Evolutionary conservation across 73 alveolate species (phyloP), one percentile per base, ranked within the genome.

Genomic region (Paramecium sexaurelia): DNA sequence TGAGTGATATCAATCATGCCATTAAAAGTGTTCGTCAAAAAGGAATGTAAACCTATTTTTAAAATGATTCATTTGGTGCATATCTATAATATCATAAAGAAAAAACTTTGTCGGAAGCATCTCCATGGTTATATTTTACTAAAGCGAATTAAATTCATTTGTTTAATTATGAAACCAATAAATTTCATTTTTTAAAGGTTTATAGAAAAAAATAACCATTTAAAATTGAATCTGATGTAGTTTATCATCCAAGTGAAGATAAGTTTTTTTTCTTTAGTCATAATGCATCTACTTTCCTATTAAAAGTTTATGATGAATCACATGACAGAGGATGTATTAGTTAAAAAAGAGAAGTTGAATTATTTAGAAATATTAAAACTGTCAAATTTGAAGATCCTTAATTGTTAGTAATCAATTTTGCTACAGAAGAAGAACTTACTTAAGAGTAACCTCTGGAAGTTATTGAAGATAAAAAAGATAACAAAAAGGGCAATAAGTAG

Each of bases 311-410:
- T 78, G 90, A 78, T 78, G 90, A 78, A 33, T 19, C 75, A 40
- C 84, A 88, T 71, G 55, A 88, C 11, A 68, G 83, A 43, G 90
- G 73, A 6, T 26, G 55, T 10, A 88, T 88, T 13, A 88, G 87
- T 69, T 71, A 69, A 27, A 88, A 51, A 45, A 43, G 91, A 68
- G 94, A 88, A 71, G 94, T 88, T 39, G 87, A 68, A 43, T 88
- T 88, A 26, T 88, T 88, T 56, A 88, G 83, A 29, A 40, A 75
- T 22, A 66, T 88, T 8, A 88, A 88, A 47, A 69, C 36, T 17
- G 83, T 88, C 24, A 56, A 88, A 69, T 56, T 88, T 11, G 94
- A 88, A 41, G 94, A 88, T 10, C 94, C 94, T 6, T 41, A 69
- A 41, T 68, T 88, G 19, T 69, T 88, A 24, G 69, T 82, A 24